phyloP scores from a whole-genome alignment of 2,329 filamentous ascomycete species.

The Colletotrichum echinochloae region DNA sequence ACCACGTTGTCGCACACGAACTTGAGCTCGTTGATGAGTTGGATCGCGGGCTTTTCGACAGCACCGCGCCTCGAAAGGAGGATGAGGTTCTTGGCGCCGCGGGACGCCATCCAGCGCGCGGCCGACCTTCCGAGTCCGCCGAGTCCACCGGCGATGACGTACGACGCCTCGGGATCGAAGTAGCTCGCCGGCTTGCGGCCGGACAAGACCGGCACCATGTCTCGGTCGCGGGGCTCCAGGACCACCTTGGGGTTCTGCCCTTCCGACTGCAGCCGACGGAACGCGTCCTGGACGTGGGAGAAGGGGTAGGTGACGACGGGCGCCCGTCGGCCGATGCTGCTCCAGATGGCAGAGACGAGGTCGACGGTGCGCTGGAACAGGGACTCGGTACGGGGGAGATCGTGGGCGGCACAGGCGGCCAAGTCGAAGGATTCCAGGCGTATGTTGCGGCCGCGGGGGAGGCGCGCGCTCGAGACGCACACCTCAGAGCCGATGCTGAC shows the following conservation, averaged over 20 bases:
- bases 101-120: slow-evolving; percentile 44
- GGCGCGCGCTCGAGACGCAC: slow-evolving; percentile 50
- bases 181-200: slow-evolving; percentile 6
- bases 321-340: slow-evolving; percentile 7
- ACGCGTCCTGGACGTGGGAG: slow-evolving; percentile 34
- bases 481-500: slow-evolving; percentile 55
- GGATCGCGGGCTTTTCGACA: slow-evolving; percentile 34
- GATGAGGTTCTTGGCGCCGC: slow-evolving; percentile 47
- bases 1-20: slow-evolving; percentile 20
- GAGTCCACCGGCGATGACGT: slow-evolving; percentile 41
- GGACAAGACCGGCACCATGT: slow-evolving; percentile 18
- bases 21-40: slow-evolving; percentile 41
- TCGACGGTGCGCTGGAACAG: slow-evolving; percentile 39
- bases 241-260: not conserved
- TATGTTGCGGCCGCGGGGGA: slow-evolving; percentile 62
- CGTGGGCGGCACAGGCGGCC: slow-evolving; percentile 16
- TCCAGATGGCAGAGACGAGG: slow-evolving; percentile 53
- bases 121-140: slow-evolving; percentile 46
- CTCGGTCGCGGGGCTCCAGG: slow-evolving; percentile 15
- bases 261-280: slow-evolving; percentile 41
- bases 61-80: slow-evolving; percentile 48
- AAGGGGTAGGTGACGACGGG: slow-evolving; percentile 1
- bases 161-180: slow-evolving; percentile 36
- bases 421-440: slow-evolving; percentile 61
- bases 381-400: not conserved